phyloP scores from a whole-genome alignment of 176 grass and related monocot genomes.

The Carex littledalei region DNA sequence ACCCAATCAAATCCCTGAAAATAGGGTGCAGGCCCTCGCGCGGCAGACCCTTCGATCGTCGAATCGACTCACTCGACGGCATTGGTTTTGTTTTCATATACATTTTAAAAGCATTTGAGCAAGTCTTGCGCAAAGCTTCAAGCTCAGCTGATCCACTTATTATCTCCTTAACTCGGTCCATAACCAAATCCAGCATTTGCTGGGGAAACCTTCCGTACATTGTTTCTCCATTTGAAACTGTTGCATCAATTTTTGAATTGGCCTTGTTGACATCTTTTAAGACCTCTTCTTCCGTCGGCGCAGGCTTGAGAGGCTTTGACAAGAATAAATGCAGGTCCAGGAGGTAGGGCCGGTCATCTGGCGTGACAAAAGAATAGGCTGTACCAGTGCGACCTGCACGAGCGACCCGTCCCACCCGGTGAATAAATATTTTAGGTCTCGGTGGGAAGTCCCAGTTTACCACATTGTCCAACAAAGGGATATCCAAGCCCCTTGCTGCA shows the following conservation, averaged over 20 bases:
- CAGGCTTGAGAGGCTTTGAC: slow-evolving; percentile 77
- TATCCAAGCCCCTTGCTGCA: slow-evolving; percentile 94
- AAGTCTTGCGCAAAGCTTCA: slow-evolving; percentile 56
- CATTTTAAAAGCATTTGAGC: slow-evolving; percentile 76
- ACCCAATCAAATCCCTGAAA: slow-evolving; percentile 58
- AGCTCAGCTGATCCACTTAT: slow-evolving; percentile 55
- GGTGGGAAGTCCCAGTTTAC: slow-evolving; percentile 96
- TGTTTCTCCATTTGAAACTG: slow-evolving; percentile 69
- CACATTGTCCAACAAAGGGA: slow-evolving; percentile 97
- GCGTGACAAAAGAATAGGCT: slow-evolving; percentile 91
- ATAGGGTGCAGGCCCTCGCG: slow-evolving; percentile 82
- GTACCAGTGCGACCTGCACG: slow-evolving; percentile 76
- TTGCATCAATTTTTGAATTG: slow-evolving; percentile 58
- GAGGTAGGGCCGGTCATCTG: slow-evolving; percentile 72
- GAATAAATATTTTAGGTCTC: slow-evolving; percentile 92
- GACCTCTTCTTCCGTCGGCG: slow-evolving; percentile 82
- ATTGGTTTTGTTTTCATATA: slow-evolving; percentile 70
- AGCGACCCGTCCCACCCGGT: slow-evolving; percentile 84
- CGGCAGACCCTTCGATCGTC: slow-evolving; percentile 70
- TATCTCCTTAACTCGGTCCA: slow-evolving; percentile 76
- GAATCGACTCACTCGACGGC: slow-evolving; percentile 81
- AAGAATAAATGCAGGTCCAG: slow-evolving; percentile 95
- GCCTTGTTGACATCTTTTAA: slow-evolving; percentile 59
- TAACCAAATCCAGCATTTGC: slow-evolving; percentile 68
- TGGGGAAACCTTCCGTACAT: slow-evolving; percentile 89